Percentiles rank a stretch among this genome's conserved stretches.
phyloP scores from a whole-genome alignment of 2,329 filamentous ascomycete species.

The Akanthomyces muscarius region DNA sequence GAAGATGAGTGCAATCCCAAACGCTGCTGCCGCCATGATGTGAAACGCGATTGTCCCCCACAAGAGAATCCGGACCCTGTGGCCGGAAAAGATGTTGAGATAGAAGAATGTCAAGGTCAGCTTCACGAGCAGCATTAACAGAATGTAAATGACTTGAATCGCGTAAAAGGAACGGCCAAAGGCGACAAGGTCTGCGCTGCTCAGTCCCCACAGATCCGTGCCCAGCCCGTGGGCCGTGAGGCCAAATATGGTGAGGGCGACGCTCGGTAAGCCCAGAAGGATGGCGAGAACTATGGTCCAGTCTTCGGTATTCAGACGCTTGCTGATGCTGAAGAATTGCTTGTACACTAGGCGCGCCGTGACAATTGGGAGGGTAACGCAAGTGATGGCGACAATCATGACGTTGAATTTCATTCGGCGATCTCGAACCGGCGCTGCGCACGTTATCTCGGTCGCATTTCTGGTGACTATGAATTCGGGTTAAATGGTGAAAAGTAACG shows the following conservation, averaged over 20 bases:
- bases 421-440: constrained; percentile 4
- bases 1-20: constrained; percentile 38
- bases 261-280: constrained; percentile 27
- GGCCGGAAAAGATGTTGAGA: constrained; percentile 43
- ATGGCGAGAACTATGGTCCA: constrained; percentile 29
- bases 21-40: constrained; percentile 32
- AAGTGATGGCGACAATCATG: background rate
- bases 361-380: constrained; percentile 28
- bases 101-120: constrained; percentile 48
- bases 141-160: constrained; percentile 38
- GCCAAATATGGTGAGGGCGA: constrained; percentile 28
- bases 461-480: background rate
- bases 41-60: constrained; percentile 35
- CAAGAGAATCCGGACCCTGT: constrained; percentile 33
- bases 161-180: constrained; percentile 39
- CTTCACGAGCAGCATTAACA: constrained; percentile 39
- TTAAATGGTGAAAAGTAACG: too few relatives aligned
- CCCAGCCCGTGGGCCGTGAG: constrained; percentile 37
- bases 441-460: background rate
- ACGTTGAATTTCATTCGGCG: background rate
- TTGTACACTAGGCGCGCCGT: constrained; percentile 34
- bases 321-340: constrained; percentile 30
- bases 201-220: constrained; percentile 42
- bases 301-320: constrained; percentile 34
- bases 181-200: constrained; percentile 34